These are phyloP conservation scores for Friedmanniomyces endolithicus DNA, from an alignment of 495 filamentous ascomycete genomes.

Conservation along the genomic window DNA sequence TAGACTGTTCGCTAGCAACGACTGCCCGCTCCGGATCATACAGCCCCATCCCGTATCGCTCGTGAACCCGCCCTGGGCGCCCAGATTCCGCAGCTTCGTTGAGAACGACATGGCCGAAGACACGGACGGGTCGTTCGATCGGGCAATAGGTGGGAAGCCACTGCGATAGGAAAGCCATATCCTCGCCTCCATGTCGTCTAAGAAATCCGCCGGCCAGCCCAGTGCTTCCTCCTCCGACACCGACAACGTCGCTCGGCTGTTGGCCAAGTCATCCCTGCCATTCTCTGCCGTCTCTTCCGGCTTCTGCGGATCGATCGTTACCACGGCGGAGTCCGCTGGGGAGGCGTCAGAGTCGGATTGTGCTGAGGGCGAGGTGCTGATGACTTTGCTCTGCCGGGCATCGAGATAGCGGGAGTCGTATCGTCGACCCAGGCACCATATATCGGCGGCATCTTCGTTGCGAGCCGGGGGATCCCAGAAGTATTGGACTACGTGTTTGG, in stretches of 20 bases:
- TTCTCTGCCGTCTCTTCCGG: constrained; percentile 10
- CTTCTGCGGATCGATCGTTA: constrained; percentile 6
- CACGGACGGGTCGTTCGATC: constrained; percentile 56
- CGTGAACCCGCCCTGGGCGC: constrained; percentile 71
- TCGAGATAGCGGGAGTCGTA: constrained; percentile 42
- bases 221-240: constrained; percentile 28
- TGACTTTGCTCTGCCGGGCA: constrained; percentile 10
- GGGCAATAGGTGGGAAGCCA: constrained; percentile 73
- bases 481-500: constrained; percentile 73
- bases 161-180: constrained; percentile 97
- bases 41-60: constrained; percentile 97
- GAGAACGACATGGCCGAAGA: constrained; percentile 66
- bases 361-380: constrained; percentile 7
- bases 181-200: constrained; percentile 84
- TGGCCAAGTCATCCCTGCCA: constrained; percentile 2
- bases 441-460: constrained; percentile 63
- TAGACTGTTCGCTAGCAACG: constrained; percentile 78
- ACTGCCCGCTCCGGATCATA: constrained; percentile 96
- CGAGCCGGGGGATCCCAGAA: constrained; percentile 91
- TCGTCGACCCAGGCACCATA: constrained; percentile 79
- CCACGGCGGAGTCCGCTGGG: constrained; percentile 20
- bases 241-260: constrained; percentile 3
- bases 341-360: constrained; percentile 13
- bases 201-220: constrained; percentile 73
- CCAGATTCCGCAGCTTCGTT: constrained; percentile 71